Percentiles rank a stretch among this genome's conserved stretches.
Evolutionary conservation across 1,284 basidiomycete genomes (phyloP).

Genomic region (Moesziomyces parantarcticus): DNA sequence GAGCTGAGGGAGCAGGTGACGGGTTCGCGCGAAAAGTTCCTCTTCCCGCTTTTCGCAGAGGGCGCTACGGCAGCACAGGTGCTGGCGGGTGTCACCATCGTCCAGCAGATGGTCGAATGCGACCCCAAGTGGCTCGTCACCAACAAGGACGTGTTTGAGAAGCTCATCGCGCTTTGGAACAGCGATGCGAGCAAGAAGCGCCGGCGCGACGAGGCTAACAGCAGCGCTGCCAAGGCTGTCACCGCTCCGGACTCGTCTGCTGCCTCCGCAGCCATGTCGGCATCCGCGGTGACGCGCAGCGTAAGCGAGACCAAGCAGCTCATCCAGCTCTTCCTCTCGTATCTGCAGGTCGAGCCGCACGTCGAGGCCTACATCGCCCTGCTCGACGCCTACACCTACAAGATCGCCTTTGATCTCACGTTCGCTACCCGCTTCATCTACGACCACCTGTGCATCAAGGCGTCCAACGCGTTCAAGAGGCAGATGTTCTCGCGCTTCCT

Average conservation of each 20-base stretch:
- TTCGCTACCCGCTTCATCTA: slow-evolving; percentile 89
- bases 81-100: slow-evolving; percentile 74
- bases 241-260: slow-evolving; percentile 13
- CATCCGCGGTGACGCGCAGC: slow-evolving; percentile 13
- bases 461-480: slow-evolving; percentile 76
- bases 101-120: slow-evolving; percentile 79
- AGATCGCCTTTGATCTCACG: slow-evolving; percentile 83
- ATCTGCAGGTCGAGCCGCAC: slow-evolving; percentile 75
- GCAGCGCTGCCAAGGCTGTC: slow-evolving; percentile 32
- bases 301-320: slow-evolving; percentile 78
- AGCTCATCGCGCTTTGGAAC: slow-evolving; percentile 68
- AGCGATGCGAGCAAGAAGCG: slow-evolving; percentile 48
- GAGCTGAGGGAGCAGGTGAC: slow-evolving; percentile 57
- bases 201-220: slow-evolving; percentile 56
- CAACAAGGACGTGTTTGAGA: slow-evolving; percentile 63
- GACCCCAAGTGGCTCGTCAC: slow-evolving; percentile 77
- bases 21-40: slow-evolving; percentile 32
- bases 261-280: slow-evolving; percentile 1
- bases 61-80: slow-evolving; percentile 43
- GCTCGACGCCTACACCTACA: slow-evolving; percentile 82
- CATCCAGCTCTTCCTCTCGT: slow-evolving; percentile 72
- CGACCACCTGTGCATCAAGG: slow-evolving; percentile 78
- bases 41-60: slow-evolving; percentile 58
- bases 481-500: slow-evolving; percentile 87
- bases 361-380: slow-evolving; percentile 91